A percentile compares a stretch with the other conserved stretches of the same genome.
Evolutionary conservation across 371 early-diverging fungal species (phyloP).

Genomic region (Mortierella sp.): DNA sequence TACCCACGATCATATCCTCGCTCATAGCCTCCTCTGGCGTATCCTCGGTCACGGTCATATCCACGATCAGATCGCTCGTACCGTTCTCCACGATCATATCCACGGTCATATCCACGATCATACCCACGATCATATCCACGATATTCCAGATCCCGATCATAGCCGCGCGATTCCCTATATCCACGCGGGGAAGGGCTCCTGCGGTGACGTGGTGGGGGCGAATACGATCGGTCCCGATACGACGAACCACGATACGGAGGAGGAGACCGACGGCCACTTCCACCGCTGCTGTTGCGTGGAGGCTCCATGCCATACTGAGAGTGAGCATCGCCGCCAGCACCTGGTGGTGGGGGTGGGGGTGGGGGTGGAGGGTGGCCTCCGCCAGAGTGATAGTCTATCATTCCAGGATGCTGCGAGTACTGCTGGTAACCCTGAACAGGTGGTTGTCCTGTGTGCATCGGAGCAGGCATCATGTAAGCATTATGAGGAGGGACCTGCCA

Average conservation of each 20-base stretch:
- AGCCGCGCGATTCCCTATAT: constrained; percentile 56
- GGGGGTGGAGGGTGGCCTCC: constrained; percentile 19
- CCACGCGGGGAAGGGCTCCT: constrained; percentile 57
- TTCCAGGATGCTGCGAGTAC: constrained; percentile 28
- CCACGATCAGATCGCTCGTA: constrained; percentile 29
- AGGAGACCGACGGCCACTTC: constrained; percentile 32
- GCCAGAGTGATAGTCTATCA: constrained; percentile 32
- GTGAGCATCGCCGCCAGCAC: constrained; percentile 9
- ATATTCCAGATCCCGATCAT: constrained; percentile 38
- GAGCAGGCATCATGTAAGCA: constrained; percentile 34
- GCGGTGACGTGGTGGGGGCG: constrained; percentile 63
- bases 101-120: constrained; percentile 56
- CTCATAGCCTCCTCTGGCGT: too few species aligned
- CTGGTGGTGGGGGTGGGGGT: constrained; percentile 23
- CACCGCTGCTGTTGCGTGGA: constrained; percentile 32
- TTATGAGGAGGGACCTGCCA: constrained; percentile 28
- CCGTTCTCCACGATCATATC: too few species aligned
- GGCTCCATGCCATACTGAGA: constrained; percentile 24
- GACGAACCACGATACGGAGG: constrained; percentile 47
- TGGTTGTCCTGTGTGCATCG: constrained; percentile 20
- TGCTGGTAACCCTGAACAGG: constrained; percentile 25
- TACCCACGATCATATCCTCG: constrained; percentile 54
- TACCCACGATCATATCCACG: constrained; percentile 57
- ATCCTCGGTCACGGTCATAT: constrained; percentile 24
- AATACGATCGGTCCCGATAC: constrained; percentile 62